Evolutionary conservation across 2,329 filamentous ascomycete genomes (phyloP), one percentile per base, ranked within the genome.

Genomic region (Penicillium decumbens): DNA sequence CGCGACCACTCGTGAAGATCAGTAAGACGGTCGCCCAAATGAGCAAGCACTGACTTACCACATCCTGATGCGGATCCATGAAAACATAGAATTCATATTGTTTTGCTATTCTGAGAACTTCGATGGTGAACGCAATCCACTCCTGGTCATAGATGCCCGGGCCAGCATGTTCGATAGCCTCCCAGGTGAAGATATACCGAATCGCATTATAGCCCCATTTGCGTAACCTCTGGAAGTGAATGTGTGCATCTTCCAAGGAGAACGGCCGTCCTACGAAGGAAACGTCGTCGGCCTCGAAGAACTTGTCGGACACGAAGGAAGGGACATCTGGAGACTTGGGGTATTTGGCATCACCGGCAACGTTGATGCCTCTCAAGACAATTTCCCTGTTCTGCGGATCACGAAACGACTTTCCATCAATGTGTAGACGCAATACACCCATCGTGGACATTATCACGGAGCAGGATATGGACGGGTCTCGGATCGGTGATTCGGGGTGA

Each of bases 1-100:
- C 93, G 81, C 29, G 92, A 96, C 93, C 93, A 98, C 84, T 88
- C 52, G 58, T 41, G 30, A 35, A 40, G 13, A 43, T 73, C 49
- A 74, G 65, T 42, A 63, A 64, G 2, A 3, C 23, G 2, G 3
- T 18, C 9, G 3, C 25, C 7, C 29, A 24, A 10, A 48, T 15
- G 10, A 37, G 37, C 32, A 47, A 30, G 54, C 25, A 37, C n/a
- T 9, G 32, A 81, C 84, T 57, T 79, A 89, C 86, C 61, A 97
- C 92, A 75, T 98, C 93, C 77, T 98, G 93, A 69, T 98, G 93
- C 18, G 95, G 92, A 62, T 98, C 95, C 89, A 98, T 95, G 67
- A 96, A 97, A 43, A 98, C 79, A 65, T 95, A 95, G 69, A 98
- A 96, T 25, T 88, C 89, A 75, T 95, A 97, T 32, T 83, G 79